Conservation (phyloP, 805 yeast species). For the Danielozyma ontarioensis region DNA sequence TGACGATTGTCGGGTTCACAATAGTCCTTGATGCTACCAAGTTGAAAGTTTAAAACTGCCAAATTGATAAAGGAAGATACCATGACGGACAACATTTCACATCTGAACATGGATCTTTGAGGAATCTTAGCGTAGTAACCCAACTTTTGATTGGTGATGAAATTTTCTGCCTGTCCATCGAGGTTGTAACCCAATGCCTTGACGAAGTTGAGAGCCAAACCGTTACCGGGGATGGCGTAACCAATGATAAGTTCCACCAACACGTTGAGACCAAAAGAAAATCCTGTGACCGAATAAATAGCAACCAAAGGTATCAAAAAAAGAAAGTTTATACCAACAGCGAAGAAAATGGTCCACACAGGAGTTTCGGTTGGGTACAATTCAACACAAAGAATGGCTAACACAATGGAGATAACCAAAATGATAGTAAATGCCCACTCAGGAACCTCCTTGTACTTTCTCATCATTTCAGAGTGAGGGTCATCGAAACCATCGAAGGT, state of each 20-base stretch:
- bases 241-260: constrained; percentile 17
- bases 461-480: constrained; percentile 27
- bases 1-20: constrained; percentile 4
- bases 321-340: constrained; percentile 14
- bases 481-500: constrained; percentile 13
- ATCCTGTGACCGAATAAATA: constrained; percentile 10
- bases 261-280: constrained; percentile 10
- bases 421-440: constrained; percentile 25
- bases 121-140: neutral
- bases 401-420: constrained; percentile 21
- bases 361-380: constrained; percentile 18
- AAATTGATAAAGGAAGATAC: constrained; percentile 13
- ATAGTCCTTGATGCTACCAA: constrained; percentile 8
- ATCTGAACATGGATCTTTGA: neutral
- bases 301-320: constrained; percentile 16
- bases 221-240: constrained; percentile 21
- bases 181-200: constrained; percentile 15
- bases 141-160: neutral
- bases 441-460: constrained; percentile 31
- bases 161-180: neutral
- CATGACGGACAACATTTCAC: neutral
- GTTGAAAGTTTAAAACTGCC: constrained; percentile 15
- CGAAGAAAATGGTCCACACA: constrained; percentile 17
- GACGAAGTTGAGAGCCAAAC: constrained; percentile 15
- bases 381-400: constrained; percentile 8